These are phyloP conservation scores for Parietaria judaica DNA, from an alignment of 306 rosid genomes.

Conservation along the genomic window DNA sequence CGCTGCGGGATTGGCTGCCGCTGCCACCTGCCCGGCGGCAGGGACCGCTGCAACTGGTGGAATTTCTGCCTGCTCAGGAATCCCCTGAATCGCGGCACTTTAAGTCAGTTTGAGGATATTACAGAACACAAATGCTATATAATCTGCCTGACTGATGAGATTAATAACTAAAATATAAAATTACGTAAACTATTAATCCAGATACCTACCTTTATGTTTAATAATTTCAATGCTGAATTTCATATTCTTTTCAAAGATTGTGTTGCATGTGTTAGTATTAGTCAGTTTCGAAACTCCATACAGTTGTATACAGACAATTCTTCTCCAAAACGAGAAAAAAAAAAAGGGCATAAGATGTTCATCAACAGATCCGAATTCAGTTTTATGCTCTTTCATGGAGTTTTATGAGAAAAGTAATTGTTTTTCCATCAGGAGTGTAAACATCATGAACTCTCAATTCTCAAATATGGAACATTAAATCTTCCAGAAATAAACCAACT, in stretches of 20 bases:
- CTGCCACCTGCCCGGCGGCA: slow-evolving; percentile 10
- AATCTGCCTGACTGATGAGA: too few species aligned
- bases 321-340: background rate
- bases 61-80: slow-evolving; percentile 34
- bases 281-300: too few species aligned
- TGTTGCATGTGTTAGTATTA: too few species aligned
- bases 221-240: too few species aligned
- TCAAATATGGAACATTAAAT: too few species aligned
- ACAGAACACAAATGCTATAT: background rate
- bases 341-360: background rate
- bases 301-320: too few species aligned
- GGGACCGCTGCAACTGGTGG: slow-evolving; percentile 30
- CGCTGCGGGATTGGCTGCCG: slow-evolving; percentile 14
- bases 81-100: slow-evolving; percentile 21
- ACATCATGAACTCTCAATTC: too few species aligned
- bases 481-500: too few species aligned
- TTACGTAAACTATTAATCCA: too few species aligned
- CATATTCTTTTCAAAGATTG: too few species aligned
- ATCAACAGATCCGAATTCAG: slow-evolving; percentile 1
- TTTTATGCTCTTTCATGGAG: background rate
- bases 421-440: background rate
- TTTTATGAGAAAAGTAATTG: background rate
- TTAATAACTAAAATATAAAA: too few species aligned
- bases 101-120: slow-evolving; percentile 6
- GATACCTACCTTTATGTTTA: too few species aligned